phyloP scores from a whole-genome alignment of 1,284 basidiomycete genomes.

The Sparassis latifolia region DNA sequence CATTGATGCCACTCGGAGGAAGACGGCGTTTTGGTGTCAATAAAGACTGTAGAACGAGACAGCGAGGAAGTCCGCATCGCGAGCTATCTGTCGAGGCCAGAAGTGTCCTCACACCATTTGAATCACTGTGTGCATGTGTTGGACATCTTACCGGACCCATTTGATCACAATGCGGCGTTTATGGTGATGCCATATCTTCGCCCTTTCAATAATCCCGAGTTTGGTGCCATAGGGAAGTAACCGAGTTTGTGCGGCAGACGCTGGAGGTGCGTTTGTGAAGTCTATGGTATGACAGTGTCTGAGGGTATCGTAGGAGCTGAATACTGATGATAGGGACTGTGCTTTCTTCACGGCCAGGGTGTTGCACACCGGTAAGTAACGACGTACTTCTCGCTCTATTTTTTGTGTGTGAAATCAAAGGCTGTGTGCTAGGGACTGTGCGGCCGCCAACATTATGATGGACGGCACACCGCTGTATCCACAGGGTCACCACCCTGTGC shows the following conservation, averaged over 20 bases:
- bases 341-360: slow-evolving; percentile 16
- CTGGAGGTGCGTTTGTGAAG: slow-evolving; percentile 16
- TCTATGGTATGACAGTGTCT: not conserved
- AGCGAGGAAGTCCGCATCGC: slow-evolving; percentile 18
- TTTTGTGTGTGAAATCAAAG: not conserved
- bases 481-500: slow-evolving; percentile 18
- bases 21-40: slow-evolving; percentile 19
- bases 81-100: slow-evolving; percentile 8
- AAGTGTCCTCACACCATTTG: slow-evolving; percentile 13
- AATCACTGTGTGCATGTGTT: slow-evolving; percentile 29
- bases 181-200: slow-evolving; percentile 28
- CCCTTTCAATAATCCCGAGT: slow-evolving; percentile 14
- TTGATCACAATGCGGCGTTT: slow-evolving; percentile 10
- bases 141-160: slow-evolving; percentile 18
- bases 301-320: not conserved
- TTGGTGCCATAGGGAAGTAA: slow-evolving; percentile 16
- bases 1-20: slow-evolving; percentile 24
- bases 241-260: slow-evolving; percentile 23
- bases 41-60: slow-evolving; percentile 16
- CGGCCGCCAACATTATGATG: slow-evolving; percentile 21
- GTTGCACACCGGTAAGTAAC: slow-evolving; percentile 18
- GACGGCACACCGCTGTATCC: slow-evolving; percentile 19
- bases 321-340: slow-evolving; percentile 13
- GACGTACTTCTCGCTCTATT: too few relatives aligned
- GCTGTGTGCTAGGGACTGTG: slow-evolving; percentile 13